Evolutionary conservation across 257 asterid genomes (phyloP).

Genomic region (Fraxinus pennsylvanica): DNA sequence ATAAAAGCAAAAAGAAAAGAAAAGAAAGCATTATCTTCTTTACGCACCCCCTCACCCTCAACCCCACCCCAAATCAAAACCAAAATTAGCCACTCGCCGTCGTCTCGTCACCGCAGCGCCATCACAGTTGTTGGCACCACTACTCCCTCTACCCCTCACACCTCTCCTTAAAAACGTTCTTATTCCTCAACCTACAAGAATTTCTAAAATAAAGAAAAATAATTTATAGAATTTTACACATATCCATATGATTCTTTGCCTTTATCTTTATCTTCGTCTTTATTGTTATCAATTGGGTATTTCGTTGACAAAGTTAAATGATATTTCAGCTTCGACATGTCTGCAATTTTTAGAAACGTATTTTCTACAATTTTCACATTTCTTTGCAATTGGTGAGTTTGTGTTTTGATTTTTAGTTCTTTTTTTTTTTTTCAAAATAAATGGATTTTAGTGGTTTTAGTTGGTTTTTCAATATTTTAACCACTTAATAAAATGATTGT

Average conservation of each 20-base stretch:
- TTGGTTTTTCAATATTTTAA: background rate
- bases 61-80: too few relatives aligned
- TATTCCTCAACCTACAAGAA: too few relatives aligned
- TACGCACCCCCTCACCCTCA: too few relatives aligned
- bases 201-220: background rate
- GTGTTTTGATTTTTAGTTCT: background rate
- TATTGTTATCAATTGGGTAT: slow-evolving; percentile 42
- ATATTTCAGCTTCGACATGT: slow-evolving; percentile 62
- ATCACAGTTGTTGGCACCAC: too few relatives aligned
- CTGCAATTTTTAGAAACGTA: slow-evolving; percentile 70
- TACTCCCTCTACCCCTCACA: too few relatives aligned
- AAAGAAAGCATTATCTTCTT: too few relatives aligned
- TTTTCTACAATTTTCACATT: slow-evolving; percentile 86
- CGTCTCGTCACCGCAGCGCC: too few relatives aligned
- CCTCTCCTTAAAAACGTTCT: too few relatives aligned
- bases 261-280: slow-evolving; percentile 38
- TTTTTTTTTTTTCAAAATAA: background rate
- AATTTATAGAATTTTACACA: slow-evolving; percentile 70
- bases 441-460: background rate
- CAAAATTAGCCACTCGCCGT: too few relatives aligned
- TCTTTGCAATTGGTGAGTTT: slow-evolving; percentile 79
- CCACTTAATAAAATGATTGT: background rate
- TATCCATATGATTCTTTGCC: slow-evolving; percentile 65
- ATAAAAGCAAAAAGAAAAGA: too few relatives aligned
- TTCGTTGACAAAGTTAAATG: slow-evolving; percentile 62